phyloP scores from a whole-genome alignment of 192 early-diverging fungal genomes.

The Mortierella hygrophila region DNA sequence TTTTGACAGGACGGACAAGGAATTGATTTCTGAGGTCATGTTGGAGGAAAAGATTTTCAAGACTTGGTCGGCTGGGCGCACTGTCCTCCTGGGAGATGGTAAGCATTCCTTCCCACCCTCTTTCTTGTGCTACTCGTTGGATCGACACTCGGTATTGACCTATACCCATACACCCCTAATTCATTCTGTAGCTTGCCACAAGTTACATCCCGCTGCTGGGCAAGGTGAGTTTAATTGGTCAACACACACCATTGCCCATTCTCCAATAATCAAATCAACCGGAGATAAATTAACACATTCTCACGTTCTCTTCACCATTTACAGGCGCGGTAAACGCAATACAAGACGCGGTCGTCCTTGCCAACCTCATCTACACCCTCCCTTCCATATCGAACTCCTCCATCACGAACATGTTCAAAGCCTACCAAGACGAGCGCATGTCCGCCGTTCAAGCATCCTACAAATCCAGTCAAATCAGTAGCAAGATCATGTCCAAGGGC shows the following conservation, averaged over 20 bases:
- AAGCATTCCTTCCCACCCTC: not conserved
- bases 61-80: conserved; percentile 14
- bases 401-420: conserved; percentile 4
- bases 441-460: not conserved
- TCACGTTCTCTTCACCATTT: not conserved
- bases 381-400: not conserved
- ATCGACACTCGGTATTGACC: no score
- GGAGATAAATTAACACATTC: not conserved
- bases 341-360: conserved; percentile 11
- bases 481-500: not conserved
- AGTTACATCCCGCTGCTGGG: not conserved
- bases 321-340: conserved; percentile 4
- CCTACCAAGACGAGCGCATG: conserved; percentile 11
- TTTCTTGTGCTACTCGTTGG: no score
- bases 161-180: not conserved
- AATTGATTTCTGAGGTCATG: not conserved
- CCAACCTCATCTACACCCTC: conserved; percentile 7
- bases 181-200: conserved; percentile 13
- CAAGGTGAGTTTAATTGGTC: not conserved
- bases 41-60: conserved; percentile 21
- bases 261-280: no score
- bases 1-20: not conserved
- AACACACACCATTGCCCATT: no score
- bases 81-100: conserved; percentile 24
- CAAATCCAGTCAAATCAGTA: conserved; percentile 1